Evolutionary conservation across 2,329 filamentous ascomycete species (phyloP).

Genomic region (Stagonosporopsis chrysanthemi): DNA sequence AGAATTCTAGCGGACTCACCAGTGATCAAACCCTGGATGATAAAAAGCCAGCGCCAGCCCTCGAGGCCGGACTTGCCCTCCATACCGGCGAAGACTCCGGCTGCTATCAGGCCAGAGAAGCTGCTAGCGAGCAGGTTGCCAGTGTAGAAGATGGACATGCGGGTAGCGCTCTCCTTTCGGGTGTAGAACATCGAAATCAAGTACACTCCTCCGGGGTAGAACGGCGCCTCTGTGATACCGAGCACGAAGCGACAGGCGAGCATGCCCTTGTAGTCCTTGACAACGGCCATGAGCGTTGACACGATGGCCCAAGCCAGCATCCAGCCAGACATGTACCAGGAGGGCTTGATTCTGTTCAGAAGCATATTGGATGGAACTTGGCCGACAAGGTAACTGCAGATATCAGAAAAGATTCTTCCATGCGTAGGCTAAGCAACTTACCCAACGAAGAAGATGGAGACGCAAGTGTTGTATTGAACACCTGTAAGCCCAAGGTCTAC

Average conservation of each 20-base stretch:
- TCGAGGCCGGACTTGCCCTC: constrained; percentile 51
- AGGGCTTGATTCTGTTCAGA: constrained; percentile 43
- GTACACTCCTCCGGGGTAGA: constrained; percentile 46
- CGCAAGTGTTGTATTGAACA: constrained; percentile 66
- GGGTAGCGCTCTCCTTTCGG: constrained; percentile 43
- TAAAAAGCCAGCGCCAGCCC: constrained; percentile 55
- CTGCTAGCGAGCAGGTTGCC: constrained; percentile 51
- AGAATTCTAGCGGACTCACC: constrained; percentile 11
- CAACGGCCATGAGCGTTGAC: constrained; percentile 37
- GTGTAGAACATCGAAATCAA: constrained; percentile 50
- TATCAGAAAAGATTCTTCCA: constrained; percentile 23
- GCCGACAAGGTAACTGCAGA: constrained; percentile 37
- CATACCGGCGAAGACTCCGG: constrained; percentile 44
- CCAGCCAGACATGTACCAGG: constrained; percentile 42
- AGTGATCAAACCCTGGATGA: constrained; percentile 51
- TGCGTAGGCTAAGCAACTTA: constrained; percentile 21
- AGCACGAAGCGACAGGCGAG: constrained; percentile 36
- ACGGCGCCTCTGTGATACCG: constrained; percentile 40
- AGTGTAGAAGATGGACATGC: constrained; percentile 48
- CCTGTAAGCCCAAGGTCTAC: constrained; percentile 61
- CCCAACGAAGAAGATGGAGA: constrained; percentile 67
- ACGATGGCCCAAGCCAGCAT: constrained; percentile 48
- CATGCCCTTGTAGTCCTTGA: constrained; percentile 43
- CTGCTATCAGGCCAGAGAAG: constrained; percentile 54
- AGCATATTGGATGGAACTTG: constrained; percentile 55